Conservation (phyloP, 2,329 filamentous ascomycete species). For the Bipolaris victoriae region DNA sequence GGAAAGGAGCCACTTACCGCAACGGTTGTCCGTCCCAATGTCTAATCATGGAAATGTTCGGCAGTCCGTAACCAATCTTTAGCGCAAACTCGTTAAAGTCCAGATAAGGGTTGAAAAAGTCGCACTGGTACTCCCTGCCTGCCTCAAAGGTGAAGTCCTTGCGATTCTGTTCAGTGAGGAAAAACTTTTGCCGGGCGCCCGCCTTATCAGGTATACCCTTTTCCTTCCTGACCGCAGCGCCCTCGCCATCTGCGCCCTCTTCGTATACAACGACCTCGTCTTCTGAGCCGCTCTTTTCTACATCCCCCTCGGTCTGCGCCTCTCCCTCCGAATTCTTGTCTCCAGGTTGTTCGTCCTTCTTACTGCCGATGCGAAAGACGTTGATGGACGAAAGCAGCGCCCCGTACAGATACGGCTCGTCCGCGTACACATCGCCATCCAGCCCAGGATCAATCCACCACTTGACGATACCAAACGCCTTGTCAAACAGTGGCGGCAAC, state of each 20-base stretch:
- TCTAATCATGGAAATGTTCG: slow-evolving; percentile 75
- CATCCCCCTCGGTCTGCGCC: slow-evolving; percentile 58
- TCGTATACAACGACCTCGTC: slow-evolving; percentile 58
- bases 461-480: slow-evolving; percentile 82
- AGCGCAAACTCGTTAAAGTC: slow-evolving; percentile 82
- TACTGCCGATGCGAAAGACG: slow-evolving; percentile 68
- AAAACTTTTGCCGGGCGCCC: slow-evolving; percentile 63
- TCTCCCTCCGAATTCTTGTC: slow-evolving; percentile 50
- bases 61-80: slow-evolving; percentile 60
- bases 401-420: slow-evolving; percentile 85
- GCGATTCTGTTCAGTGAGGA: slow-evolving; percentile 62
- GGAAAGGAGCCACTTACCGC: slow-evolving; percentile 58
- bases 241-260: slow-evolving; percentile 57
- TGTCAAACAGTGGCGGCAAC: slow-evolving; percentile 83
- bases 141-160: slow-evolving; percentile 66
- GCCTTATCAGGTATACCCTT: slow-evolving; percentile 49
- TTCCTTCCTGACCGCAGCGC: slow-evolving; percentile 49
- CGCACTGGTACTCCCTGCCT: slow-evolving; percentile 66
- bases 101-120: slow-evolving; percentile 92
- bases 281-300: slow-evolving; percentile 41
- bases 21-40: slow-evolving; percentile 82
- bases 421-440: slow-evolving; percentile 87
- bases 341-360: slow-evolving; percentile 33
- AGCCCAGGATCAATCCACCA: slow-evolving; percentile 92
- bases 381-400: slow-evolving; percentile 83